Base-by-base conservation (phyloP, 352 stramenopile species). In the Globisporangium cylindrosporum region DNA sequence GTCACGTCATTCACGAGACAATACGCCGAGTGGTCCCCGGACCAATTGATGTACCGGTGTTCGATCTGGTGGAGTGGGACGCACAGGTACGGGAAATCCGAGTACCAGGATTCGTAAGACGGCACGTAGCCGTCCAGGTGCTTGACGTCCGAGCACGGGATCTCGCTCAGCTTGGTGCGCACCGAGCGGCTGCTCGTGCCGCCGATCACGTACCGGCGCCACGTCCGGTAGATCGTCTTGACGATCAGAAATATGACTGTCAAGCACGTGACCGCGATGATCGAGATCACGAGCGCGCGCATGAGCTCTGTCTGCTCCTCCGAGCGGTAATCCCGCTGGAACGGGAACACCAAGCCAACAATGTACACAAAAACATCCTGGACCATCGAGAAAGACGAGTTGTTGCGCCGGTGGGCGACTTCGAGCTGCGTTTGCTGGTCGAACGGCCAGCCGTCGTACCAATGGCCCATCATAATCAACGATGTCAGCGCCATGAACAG, bases 401-500 rank as follows among this genome's bases (percentile, higher is more conserved):
- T 25, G 8, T 77, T 67, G 49, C 72, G 66, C 10, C 77, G 65
- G 41, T 75, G 59, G 2, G 72, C 20, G 24, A 91, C 70, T 0
- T 62, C 71, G 9, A 57, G 56, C 46, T 88, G 49, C 0, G 82
- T 81, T 9, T 46, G 14, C 15, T 66, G 62, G 53, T 93, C 86
- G 53, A 91, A 93, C 5, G 86, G 86, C 86, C 86, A 93, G 46
- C 83, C 83, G 64, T 90, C 82, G 68, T 92, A 93, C 80, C 82
- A 92, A 59, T 91, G 86, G 1, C 82, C 82, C 80, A 88, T 88
- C 82, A 91, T 91, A 14, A 91, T 75, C 8, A 93, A 73, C 41
- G 83, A 84, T 12, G 79, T 79, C 55, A 93, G 63, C 10, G 75
- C 79, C 63, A 90, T 81, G 6, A 91, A 61, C 3, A 93, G 64